phyloP scores from a whole-genome alignment of 192 early-diverging fungal species.

The Jimgerdemannia lactiflua region DNA sequence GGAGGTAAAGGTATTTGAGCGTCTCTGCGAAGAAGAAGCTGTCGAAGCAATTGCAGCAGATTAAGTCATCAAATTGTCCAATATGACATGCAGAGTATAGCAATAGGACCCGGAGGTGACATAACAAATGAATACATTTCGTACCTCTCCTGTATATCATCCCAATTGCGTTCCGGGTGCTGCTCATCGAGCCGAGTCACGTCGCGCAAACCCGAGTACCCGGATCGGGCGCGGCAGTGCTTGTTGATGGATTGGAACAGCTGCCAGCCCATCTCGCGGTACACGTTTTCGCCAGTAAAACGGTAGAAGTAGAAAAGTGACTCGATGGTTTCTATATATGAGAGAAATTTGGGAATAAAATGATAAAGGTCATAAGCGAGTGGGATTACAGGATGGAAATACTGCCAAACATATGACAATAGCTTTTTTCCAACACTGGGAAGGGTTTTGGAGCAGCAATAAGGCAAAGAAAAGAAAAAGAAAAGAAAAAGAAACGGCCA shows the following conservation, averaged over 20 bases:
- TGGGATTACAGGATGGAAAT: no score
- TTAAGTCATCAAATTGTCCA: no score
- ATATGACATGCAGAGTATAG: no score
- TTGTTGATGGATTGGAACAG: constrained; percentile 48
- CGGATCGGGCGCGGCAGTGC: constrained; percentile 42
- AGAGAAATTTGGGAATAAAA: not conserved
- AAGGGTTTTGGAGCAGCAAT: not conserved
- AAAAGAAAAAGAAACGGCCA: constrained; percentile 2
- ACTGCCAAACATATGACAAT: no score
- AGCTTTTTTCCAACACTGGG: not conserved
- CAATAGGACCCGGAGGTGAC: not conserved
- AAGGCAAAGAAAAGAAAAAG: not conserved
- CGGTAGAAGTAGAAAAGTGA: constrained; percentile 72
- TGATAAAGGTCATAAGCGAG: no score
- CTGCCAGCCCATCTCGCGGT: constrained; percentile 70
- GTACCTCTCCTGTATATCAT: constrained; percentile 56
- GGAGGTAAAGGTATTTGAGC: constrained; percentile 91
- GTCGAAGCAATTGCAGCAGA: no score
- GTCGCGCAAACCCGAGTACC: constrained; percentile 44
- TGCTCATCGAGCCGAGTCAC: constrained; percentile 19
- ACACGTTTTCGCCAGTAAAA: constrained; percentile 60
- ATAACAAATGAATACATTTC: not conserved
- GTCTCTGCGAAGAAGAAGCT: constrained; percentile 95
- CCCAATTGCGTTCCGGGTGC: constrained; percentile 16
- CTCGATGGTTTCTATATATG: constrained; percentile 61